phyloP scores from a whole-genome alignment of 1,139 yeast species.

The Taphrina wiesneri region DNA sequence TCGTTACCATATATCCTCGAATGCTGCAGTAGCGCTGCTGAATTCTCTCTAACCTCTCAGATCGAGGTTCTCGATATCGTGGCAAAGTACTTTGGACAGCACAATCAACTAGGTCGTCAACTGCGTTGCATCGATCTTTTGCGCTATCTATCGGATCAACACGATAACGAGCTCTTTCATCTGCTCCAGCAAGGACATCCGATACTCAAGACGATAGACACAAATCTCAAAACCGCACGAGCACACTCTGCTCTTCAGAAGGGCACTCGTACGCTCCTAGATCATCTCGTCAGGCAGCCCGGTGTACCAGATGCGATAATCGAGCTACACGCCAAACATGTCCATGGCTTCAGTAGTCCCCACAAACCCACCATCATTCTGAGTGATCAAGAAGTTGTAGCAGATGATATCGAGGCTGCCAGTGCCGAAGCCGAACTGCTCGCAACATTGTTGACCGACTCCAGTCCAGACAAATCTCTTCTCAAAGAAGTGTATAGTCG shows the following conservation, averaged over 20 bases:
- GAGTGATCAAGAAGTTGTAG: slow-evolving; percentile 16
- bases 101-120: slow-evolving; percentile 2
- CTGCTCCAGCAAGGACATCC: slow-evolving; percentile 16
- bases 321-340: slow-evolving; percentile 22
- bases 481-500: slow-evolving; percentile 13
- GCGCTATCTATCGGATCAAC: slow-evolving; percentile 29
- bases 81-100: slow-evolving; percentile 23
- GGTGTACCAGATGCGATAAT: slow-evolving; percentile 21
- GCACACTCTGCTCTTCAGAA: slow-evolving; percentile 19
- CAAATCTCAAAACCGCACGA: slow-evolving; percentile 4
- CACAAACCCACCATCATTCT: slow-evolving; percentile 18
- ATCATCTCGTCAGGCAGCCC: slow-evolving; percentile 25
- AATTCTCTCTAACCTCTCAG: slow-evolving; percentile 4
- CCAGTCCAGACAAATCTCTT: slow-evolving; percentile 2
- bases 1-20: slow-evolving; percentile 22
- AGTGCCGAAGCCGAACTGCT: slow-evolving; percentile 25
- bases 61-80: slow-evolving; percentile 21
- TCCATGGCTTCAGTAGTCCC: slow-evolving; percentile 8
- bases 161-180: slow-evolving; percentile 13
- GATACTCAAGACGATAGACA: slow-evolving; percentile 11
- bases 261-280: slow-evolving; percentile 18
- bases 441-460: slow-evolving; percentile 4
- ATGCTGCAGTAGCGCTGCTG: slow-evolving; percentile 23
- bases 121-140: slow-evolving; percentile 23
- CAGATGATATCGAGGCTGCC: slow-evolving; percentile 18